These are phyloP conservation scores for Thalassiosira ordinaria DNA, from an alignment of 352 stramenopile genomes.

Conservation along the genomic window DNA sequence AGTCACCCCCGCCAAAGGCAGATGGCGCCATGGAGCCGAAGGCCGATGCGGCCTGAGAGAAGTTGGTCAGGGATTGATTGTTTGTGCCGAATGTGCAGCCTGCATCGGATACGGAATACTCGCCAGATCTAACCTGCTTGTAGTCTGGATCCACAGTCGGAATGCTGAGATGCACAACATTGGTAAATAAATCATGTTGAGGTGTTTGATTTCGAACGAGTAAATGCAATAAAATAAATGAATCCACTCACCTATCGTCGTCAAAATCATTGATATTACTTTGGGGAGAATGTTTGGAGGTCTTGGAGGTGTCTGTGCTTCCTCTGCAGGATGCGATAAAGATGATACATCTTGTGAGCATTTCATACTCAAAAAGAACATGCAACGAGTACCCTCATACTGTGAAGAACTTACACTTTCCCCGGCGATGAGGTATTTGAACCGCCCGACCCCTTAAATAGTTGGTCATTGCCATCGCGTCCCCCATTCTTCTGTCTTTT, in stretches of 20 bases:
- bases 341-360: too few species aligned
- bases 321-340: too few species aligned
- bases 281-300: too few species aligned
- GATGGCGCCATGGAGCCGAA: constrained; percentile 13
- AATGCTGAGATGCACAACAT: too few species aligned
- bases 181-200: too few species aligned
- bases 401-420: not conserved
- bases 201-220: too few species aligned
- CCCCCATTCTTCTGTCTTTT: not conserved
- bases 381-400: too few species aligned
- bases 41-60: constrained; percentile 6
- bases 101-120: constrained; percentile 51
- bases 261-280: too few species aligned
- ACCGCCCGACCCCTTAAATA: not conserved
- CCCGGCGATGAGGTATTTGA: not conserved
- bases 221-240: too few species aligned
- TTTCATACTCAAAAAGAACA: too few species aligned
- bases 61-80: constrained; percentile 28
- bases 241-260: too few species aligned
- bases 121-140: constrained; percentile 23
- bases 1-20: not conserved
- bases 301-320: too few species aligned
- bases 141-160: constrained; percentile 63
- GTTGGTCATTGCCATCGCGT: constrained; percentile 10
- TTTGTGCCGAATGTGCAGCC: constrained; percentile 48